phyloP scores from a whole-genome alignment of 164 flowering plant species.

The Dillenia suffruticosa region DNA sequence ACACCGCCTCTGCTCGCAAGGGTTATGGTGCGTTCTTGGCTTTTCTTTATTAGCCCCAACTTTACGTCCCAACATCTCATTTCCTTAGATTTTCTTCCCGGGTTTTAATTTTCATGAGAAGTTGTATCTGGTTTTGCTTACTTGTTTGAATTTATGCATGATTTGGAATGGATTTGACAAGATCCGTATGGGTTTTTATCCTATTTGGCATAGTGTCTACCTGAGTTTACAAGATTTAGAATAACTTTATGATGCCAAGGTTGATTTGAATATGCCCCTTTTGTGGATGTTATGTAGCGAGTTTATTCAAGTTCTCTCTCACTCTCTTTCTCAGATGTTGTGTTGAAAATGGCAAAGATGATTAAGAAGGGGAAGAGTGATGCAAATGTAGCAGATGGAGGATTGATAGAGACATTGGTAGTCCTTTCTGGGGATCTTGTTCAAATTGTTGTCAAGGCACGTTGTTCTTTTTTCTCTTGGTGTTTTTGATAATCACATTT shows the following conservation, averaged over 20 bases:
- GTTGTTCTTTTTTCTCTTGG: background rate
- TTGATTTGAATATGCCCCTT: no score
- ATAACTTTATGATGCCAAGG: no score
- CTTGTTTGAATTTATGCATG: background rate
- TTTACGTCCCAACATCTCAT: background rate
- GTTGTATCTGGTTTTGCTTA: slow-evolving; percentile 17
- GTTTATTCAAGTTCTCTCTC: background rate
- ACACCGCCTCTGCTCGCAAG: slow-evolving; percentile 56
- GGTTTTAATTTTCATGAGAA: slow-evolving; percentile 10
- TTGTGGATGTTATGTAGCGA: no score
- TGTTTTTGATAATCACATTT: background rate
- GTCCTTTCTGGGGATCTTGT: slow-evolving; percentile 62
- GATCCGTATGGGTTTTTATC: slow-evolving; percentile 3
- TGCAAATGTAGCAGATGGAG: slow-evolving; percentile 36
- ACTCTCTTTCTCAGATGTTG: slow-evolving; percentile 39
- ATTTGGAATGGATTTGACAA: slow-evolving; percentile 5
- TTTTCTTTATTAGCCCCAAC: background rate
- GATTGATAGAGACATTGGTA: slow-evolving; percentile 55
- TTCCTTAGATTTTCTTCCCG: slow-evolving; percentile 12
- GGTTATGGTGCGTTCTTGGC: slow-evolving; percentile 43
- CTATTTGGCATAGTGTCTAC: background rate
- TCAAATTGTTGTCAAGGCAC: slow-evolving; percentile 77
- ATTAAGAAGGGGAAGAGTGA: slow-evolving; percentile 51
- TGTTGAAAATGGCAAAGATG: slow-evolving; percentile 70
- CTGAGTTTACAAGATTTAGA: no score